A percentile compares a stretch with the other conserved stretches of the same genome.
Conservation (phyloP, 768 basidiomycete species). For the Fomitopsis pulvina region DNA sequence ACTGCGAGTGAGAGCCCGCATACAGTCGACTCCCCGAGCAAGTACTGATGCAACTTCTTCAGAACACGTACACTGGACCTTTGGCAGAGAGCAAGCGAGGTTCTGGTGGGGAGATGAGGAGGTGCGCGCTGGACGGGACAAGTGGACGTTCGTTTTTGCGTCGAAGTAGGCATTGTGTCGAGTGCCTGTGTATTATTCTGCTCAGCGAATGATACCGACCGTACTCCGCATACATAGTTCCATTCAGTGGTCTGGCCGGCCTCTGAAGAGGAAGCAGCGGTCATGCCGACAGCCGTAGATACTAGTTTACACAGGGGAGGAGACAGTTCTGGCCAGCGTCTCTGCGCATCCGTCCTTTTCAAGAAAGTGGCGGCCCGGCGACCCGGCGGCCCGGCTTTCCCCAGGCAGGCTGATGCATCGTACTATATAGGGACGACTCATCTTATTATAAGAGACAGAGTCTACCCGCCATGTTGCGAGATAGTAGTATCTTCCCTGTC, state of each 20-base stretch:
- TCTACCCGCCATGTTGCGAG: background rate
- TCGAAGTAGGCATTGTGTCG: background rate
- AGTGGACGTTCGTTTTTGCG: conserved; percentile 14
- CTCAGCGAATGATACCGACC: background rate
- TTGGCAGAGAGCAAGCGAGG: conserved; percentile 7
- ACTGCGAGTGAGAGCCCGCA: conserved; percentile 8
- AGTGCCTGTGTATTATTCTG: background rate
- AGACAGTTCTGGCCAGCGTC: background rate
- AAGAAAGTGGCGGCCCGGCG: background rate
- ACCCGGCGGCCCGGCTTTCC: conserved; percentile 1
- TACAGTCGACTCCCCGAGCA: background rate
- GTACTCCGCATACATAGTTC: background rate
- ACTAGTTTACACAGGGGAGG: background rate
- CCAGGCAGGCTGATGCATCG: background rate
- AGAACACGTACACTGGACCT: conserved; percentile 2
- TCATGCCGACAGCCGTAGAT: background rate
- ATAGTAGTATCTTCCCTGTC: background rate
- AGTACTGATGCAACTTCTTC: background rate
- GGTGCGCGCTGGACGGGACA: conserved; percentile 2
- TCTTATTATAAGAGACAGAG: background rate
- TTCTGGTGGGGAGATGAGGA: conserved; percentile 12
- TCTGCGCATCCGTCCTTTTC: background rate
- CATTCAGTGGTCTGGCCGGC: background rate
- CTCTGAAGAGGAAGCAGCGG: background rate
- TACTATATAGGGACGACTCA: background rate